A percentile compares a stretch with the other conserved stretches of the same genome.
phyloP scores from a whole-genome alignment of 805 yeast genomes.

The Lachancea thermotolerans region DNA sequence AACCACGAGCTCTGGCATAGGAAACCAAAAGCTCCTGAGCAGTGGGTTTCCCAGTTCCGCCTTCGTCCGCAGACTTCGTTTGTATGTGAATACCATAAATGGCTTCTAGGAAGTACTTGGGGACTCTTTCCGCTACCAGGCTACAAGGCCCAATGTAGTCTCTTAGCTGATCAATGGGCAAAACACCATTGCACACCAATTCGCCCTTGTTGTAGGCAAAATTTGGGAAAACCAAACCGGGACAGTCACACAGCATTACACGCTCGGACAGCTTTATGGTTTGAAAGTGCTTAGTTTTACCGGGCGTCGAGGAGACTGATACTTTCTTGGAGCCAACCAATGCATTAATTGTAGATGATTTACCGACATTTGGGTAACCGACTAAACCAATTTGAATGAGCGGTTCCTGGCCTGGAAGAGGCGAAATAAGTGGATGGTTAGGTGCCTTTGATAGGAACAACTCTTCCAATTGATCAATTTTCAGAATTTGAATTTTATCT shows the following conservation, averaged over 20 bases:
- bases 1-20: constrained; percentile 95
- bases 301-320: constrained; percentile 98
- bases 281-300: constrained; percentile 98
- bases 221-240: constrained; percentile 97
- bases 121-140: constrained; percentile 79
- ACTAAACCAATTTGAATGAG: constrained; percentile 87
- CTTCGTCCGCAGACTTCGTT: constrained; percentile 69
- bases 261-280: constrained; percentile 79
- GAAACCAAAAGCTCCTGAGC: constrained; percentile 85
- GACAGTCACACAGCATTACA: constrained; percentile 93
- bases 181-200: constrained; percentile 95
- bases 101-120: constrained; percentile 83
- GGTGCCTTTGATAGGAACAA: constrained; percentile 77
- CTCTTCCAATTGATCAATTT: constrained; percentile 78
- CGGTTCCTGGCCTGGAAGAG: constrained; percentile 52
- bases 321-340: constrained; percentile 94
- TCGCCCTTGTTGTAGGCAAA: constrained; percentile 96
- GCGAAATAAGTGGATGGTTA: constrained; percentile 42
- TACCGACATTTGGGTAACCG: constrained; percentile 96
- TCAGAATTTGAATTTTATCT: constrained; percentile 59
- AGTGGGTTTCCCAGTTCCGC: constrained; percentile 84
- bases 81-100: constrained; percentile 87
- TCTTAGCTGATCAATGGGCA: constrained; percentile 94
- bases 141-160: constrained; percentile 87
- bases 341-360: constrained; percentile 97